phyloP scores from a whole-genome alignment of 129 eudicot genomes.

The Apium graveolens region DNA sequence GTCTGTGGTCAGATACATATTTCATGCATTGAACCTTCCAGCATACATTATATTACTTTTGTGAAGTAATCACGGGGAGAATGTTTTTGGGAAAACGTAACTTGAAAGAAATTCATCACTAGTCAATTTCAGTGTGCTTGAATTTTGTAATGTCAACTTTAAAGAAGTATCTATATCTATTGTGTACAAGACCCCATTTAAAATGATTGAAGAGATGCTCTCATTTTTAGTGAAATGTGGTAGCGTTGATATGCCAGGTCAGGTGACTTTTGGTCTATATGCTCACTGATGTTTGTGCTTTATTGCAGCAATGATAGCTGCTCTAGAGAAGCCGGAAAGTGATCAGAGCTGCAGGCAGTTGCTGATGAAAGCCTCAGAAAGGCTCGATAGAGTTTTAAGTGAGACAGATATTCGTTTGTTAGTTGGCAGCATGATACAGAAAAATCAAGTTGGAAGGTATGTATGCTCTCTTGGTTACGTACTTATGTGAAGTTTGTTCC shows the following conservation, averaged over 20 bases:
- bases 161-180: too few relatives aligned
- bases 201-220: too few relatives aligned
- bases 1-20: conserved; percentile 46
- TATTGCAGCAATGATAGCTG: conserved; percentile 49
- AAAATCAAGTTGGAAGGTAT: conserved; percentile 54
- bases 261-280: too few relatives aligned
- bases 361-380: conserved; percentile 53
- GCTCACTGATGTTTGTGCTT: background rate
- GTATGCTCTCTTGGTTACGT: conserved; percentile 10
- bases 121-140: background rate
- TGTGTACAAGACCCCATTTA: background rate
- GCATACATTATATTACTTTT: too few relatives aligned
- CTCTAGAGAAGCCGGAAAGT: conserved; percentile 45
- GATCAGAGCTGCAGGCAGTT: conserved; percentile 30
- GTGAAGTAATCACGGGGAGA: too few relatives aligned
- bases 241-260: background rate
- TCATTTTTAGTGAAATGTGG: background rate
- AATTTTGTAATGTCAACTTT: too few relatives aligned
- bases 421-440: conserved; percentile 45
- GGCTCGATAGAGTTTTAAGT: conserved; percentile 46
- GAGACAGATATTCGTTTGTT: conserved; percentile 79
- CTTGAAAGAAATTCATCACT: background rate
- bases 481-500: too few relatives aligned
- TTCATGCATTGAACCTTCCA: too few relatives aligned
- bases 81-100: background rate